These are phyloP conservation scores for Moesziomyces antarcticus DNA, from an alignment of 1,284 basidiomycete genomes.

Conservation along the genomic window DNA sequence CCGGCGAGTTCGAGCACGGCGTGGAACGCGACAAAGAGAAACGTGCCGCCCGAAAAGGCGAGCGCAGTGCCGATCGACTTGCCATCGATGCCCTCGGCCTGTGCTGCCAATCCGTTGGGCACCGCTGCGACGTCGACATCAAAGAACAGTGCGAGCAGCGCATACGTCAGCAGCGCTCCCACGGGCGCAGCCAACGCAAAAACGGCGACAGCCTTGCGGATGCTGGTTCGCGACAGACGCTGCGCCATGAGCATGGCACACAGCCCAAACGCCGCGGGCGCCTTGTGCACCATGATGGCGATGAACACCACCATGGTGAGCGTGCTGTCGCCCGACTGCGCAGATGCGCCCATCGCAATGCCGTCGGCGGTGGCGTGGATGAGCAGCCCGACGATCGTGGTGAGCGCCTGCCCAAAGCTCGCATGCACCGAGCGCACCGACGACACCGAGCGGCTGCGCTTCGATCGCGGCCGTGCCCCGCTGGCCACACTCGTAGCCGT, in stretches of 20 bases:
- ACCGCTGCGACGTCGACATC: constrained; percentile 4
- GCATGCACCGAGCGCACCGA: neutral
- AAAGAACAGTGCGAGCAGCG: constrained; percentile 18
- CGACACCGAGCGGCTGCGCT: constrained; percentile 12
- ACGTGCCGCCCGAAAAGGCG: constrained; percentile 88
- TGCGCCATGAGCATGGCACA: constrained; percentile 64
- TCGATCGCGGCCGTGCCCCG: neutral
- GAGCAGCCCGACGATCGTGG: constrained; percentile 57
- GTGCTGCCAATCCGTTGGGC: neutral
- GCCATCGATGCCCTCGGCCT: constrained; percentile 27
- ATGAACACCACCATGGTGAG: constrained; percentile 62
- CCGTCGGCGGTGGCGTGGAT: constrained; percentile 65
- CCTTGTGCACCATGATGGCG: constrained; percentile 67
- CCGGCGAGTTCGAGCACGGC: constrained; percentile 62
- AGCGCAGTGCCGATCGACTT: constrained; percentile 76
- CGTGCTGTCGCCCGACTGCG: constrained; percentile 48
- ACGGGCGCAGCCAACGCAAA: constrained; percentile 60
- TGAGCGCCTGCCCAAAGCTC: constrained; percentile 48
- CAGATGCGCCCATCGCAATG: constrained; percentile 64
- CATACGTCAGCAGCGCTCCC: constrained; percentile 53
- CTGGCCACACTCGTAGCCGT: constrained; percentile 14
- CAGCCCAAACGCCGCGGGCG: constrained; percentile 63
- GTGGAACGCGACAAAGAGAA: constrained; percentile 88
- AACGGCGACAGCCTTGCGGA: constrained; percentile 51
- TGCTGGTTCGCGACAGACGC: constrained; percentile 35